Evolutionary conservation across 257 asterid genomes (phyloP), one percentile per base, ranked within the genome.

Genomic region (Cynanchum wilfordii): DNA sequence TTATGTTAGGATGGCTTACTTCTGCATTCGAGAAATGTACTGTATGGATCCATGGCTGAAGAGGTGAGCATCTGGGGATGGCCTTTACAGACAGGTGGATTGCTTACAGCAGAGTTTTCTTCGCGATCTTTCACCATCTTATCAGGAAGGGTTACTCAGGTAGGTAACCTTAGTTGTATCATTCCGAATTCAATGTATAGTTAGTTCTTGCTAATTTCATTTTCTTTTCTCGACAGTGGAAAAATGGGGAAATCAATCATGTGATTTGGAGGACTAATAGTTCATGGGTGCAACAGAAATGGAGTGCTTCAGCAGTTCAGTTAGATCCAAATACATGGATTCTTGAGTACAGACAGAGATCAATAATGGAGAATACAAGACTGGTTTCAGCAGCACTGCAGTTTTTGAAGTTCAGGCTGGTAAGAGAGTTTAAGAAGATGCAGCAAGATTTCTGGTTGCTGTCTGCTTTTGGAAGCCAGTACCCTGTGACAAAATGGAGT

Each of bases 11-110:
- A 83, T 72, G 90, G 90, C 52, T 77, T 84, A 71, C 82, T 91
- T 80, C 77, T 91, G 81, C 75, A 73, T 76, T 89, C 96, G 24
- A 76, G 79, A 56, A 86, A 88, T 75, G 79, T 83, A n/a, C 58
- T 89, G 60, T 89, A 87, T 59, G 69, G 83, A 20, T 88, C 98
- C 20, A 64, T 75, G 65, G 10, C 84, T 0, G 96, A 93, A 74
- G 95, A 88, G 73, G 90, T 91, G 45, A 88, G 89, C 84, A 77
- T 91, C 66, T 91, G 98, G 98, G 96, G 97, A 69, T 94, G 98
- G 97, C 96, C 98, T 49, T 74, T 86, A 79, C 96, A 88, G 81
- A 84, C 92, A 27, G 86, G 93, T 69, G 98, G 99, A 78, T 73
- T 94, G 87, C 88, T 94, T 76, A 82, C 88, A 4, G 76, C 97